Conservation (phyloP, 306 rosid species). For the Cajanus cajan region DNA sequence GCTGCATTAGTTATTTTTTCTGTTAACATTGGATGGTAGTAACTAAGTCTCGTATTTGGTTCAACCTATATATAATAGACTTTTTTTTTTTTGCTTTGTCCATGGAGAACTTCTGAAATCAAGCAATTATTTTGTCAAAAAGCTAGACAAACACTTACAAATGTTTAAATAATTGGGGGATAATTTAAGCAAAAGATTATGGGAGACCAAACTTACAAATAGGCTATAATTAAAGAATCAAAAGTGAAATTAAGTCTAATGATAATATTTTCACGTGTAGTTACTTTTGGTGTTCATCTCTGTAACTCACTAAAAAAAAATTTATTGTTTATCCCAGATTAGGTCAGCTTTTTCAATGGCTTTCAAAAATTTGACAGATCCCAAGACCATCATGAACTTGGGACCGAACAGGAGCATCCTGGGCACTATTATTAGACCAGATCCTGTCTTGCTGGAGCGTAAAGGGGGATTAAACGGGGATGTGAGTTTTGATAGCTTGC, state of each 20-base stretch:
- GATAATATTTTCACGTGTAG: not conserved
- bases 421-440: conserved; percentile 95
- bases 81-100: not conserved
- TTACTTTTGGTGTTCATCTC: not conserved
- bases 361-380: conserved; percentile 67
- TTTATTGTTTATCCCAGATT: conserved; percentile 46
- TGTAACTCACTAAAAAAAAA: not conserved
- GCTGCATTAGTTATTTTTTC: not conserved
- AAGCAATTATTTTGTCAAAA: not conserved
- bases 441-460: conserved; percentile 64
- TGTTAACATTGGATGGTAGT: not conserved
- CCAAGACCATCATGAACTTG: conserved; percentile 57
- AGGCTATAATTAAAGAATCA: not conserved
- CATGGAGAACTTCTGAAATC: not conserved
- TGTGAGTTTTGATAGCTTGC: conserved; percentile 69
- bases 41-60: not conserved
- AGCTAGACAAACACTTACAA: not conserved
- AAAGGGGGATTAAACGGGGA: conserved; percentile 76
- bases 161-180: not conserved
- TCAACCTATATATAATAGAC: not conserved
- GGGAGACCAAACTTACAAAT: not conserved
- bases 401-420: conserved; percentile 85
- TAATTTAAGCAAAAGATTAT: not conserved
- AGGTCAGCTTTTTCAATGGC: conserved; percentile 94
- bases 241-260: not conserved